Conservation (phyloP, 1,139 yeast genomes). For the Sugiyamaella japonica region DNA sequence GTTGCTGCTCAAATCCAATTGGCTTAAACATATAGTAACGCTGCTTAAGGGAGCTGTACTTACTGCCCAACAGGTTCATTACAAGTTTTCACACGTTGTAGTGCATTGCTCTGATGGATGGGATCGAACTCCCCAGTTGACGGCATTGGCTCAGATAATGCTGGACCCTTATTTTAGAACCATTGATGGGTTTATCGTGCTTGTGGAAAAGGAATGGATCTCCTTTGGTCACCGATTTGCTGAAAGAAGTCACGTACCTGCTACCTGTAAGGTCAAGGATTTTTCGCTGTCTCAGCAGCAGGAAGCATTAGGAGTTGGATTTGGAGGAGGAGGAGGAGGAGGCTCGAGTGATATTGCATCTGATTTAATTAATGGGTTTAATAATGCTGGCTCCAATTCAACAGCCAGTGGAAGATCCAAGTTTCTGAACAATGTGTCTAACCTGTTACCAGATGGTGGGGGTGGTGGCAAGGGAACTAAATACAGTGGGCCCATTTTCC, state of each 20-base stretch:
- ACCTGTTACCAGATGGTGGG: slow-evolving; percentile 18
- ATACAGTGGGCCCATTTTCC: slow-evolving; percentile 84
- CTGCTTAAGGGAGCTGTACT: slow-evolving; percentile 76
- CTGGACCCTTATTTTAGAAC: slow-evolving; percentile 91
- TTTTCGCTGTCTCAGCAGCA: slow-evolving; percentile 13
- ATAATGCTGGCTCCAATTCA: background rate
- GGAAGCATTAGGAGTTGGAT: slow-evolving; percentile 4
- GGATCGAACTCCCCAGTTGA: slow-evolving; percentile 93
- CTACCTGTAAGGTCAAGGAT: slow-evolving; percentile 42
- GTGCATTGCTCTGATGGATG: slow-evolving; percentile 98
- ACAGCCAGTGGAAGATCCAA: slow-evolving; percentile 7
- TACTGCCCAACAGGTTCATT: slow-evolving; percentile 74
- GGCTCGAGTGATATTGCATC: slow-evolving; percentile 3
- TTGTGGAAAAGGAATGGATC: slow-evolving; percentile 93
- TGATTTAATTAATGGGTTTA: slow-evolving; percentile 4
- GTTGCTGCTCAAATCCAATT: slow-evolving; percentile 62
- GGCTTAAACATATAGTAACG: slow-evolving; percentile 74
- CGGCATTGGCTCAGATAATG: slow-evolving; percentile 81
- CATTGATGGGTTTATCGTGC: slow-evolving; percentile 75
- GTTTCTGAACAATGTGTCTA: slow-evolving; percentile 40
- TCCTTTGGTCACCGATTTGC: slow-evolving; percentile 90
- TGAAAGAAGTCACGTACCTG: slow-evolving; percentile 53
- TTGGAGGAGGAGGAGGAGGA: too few species aligned
- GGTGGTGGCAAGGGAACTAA: slow-evolving; percentile 41
- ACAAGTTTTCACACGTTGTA: slow-evolving; percentile 77